phyloP scores from a whole-genome alignment of 768 basidiomycete species.

The Tulasnella calospora region DNA sequence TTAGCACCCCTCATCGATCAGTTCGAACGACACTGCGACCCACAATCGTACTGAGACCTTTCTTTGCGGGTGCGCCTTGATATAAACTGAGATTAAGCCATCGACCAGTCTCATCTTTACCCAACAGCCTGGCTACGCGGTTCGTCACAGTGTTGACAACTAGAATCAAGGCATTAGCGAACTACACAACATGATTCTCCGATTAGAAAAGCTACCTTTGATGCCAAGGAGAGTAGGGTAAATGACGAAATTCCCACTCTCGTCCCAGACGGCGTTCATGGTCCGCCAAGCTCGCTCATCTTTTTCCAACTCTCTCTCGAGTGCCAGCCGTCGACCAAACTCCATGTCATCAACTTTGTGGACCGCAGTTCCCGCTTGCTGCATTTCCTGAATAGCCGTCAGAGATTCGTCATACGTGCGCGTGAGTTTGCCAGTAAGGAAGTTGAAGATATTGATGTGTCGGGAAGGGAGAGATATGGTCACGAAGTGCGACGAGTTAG shows the following conservation, averaged over 20 bases:
- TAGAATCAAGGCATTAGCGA: slow-evolving; percentile 34
- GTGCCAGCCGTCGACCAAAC: slow-evolving; percentile 91
- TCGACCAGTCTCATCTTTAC: slow-evolving; percentile 89
- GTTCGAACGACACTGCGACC: slow-evolving; percentile 32
- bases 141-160: slow-evolving; percentile 95
- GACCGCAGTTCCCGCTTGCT: slow-evolving; percentile 91
- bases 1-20: background rate
- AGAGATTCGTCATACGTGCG: slow-evolving; percentile 95
- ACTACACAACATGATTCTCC: background rate
- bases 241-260: slow-evolving; percentile 88
- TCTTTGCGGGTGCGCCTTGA: slow-evolving; percentile 90
- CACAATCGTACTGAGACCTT: slow-evolving; percentile 75
- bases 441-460: slow-evolving; percentile 89
- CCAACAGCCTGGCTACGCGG: slow-evolving; percentile 78
- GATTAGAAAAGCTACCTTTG: slow-evolving; percentile 60
- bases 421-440: slow-evolving; percentile 80
- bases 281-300: slow-evolving; percentile 49
- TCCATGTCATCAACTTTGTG: slow-evolving; percentile 98
- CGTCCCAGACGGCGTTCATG: slow-evolving; percentile 95
- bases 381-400: slow-evolving; percentile 93
- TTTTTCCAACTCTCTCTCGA: slow-evolving; percentile 81
- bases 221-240: slow-evolving; percentile 93
- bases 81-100: slow-evolving; percentile 86
- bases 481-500: slow-evolving; percentile 81
- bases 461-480: slow-evolving; percentile 92